Percentiles rank a stretch among this genome's conserved stretches.
phyloP scores from a whole-genome alignment of 768 basidiomycete genomes.

The Ephemerocybe angulata region DNA sequence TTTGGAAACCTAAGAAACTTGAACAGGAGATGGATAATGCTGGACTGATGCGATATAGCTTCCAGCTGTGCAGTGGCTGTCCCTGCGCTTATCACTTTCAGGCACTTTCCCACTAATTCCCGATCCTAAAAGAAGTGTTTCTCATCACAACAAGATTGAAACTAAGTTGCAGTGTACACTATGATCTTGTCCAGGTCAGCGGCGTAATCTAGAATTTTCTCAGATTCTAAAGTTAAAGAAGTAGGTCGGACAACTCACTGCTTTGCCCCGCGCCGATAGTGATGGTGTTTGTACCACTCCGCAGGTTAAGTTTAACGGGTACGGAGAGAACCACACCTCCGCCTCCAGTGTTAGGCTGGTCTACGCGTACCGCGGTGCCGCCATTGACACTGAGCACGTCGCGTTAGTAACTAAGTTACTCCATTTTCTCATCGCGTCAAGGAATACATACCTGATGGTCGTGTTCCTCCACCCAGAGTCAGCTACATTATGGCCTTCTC shows the following conservation, averaged over 20 bases:
- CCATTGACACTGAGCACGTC: constrained; percentile 48
- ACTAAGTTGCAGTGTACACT: constrained; percentile 46
- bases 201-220: constrained; percentile 40
- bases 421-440: neutral
- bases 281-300: constrained; percentile 49
- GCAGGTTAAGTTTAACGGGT: constrained; percentile 49
- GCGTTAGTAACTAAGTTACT: neutral
- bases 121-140: too few relatives aligned
- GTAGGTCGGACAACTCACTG: too few relatives aligned
- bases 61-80: too few relatives aligned
- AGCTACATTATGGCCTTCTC: constrained; percentile 23
- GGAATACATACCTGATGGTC: constrained; percentile 46
- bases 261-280: constrained; percentile 46
- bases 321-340: constrained; percentile 51
- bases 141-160: too few relatives aligned
- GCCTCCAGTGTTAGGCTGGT: constrained; percentile 58
- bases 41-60: too few relatives aligned
- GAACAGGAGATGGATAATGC: too few relatives aligned
- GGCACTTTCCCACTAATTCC: too few relatives aligned
- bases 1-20: too few relatives aligned
- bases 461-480: constrained; percentile 58
- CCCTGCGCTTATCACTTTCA: too few relatives aligned
- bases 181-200: constrained; percentile 60
- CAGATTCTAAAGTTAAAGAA: neutral
- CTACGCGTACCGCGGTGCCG: constrained; percentile 46